Evolutionary conservation across 306 rosid species (phyloP).

Genomic region (Arachis hypogaea): DNA sequence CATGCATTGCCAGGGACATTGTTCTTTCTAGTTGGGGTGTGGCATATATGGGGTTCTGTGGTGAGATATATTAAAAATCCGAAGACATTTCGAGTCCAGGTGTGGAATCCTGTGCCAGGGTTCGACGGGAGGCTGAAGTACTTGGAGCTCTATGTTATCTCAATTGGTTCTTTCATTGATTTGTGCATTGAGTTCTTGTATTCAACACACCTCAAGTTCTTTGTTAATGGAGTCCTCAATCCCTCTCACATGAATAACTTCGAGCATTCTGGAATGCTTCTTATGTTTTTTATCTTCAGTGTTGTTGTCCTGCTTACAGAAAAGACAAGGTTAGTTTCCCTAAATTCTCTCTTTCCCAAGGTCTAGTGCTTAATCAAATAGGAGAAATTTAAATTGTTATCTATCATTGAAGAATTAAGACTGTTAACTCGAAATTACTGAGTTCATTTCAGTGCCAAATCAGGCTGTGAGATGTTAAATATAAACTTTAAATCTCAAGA

Average conservation of each 20-base stretch:
- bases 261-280: constrained; percentile 97
- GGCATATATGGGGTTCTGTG: constrained; percentile 90
- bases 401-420: constrained; percentile 9
- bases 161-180: constrained; percentile 80
- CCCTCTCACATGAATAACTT: constrained; percentile 93
- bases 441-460: constrained; percentile 18
- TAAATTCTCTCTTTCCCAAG: neutral
- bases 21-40: constrained; percentile 82
- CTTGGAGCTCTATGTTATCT: constrained; percentile 80
- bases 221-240: constrained; percentile 73
- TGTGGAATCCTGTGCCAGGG: constrained; percentile 83
- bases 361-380: neutral
- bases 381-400: neutral
- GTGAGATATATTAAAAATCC: constrained; percentile 65
- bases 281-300: constrained; percentile 91
- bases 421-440: neutral
- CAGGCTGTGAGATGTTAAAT: constrained; percentile 11
- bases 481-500: neutral
- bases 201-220: constrained; percentile 86
- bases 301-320: constrained; percentile 62
- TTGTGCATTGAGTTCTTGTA: constrained; percentile 89
- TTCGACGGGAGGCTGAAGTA: constrained; percentile 79
- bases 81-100: constrained; percentile 56
- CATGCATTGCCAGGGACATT: constrained; percentile 93
- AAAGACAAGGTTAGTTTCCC: constrained; percentile 70